These are phyloP conservation scores for Calocybe gangraenosa DNA, from an alignment of 768 basidiomycete species.

Conservation along the genomic window DNA sequence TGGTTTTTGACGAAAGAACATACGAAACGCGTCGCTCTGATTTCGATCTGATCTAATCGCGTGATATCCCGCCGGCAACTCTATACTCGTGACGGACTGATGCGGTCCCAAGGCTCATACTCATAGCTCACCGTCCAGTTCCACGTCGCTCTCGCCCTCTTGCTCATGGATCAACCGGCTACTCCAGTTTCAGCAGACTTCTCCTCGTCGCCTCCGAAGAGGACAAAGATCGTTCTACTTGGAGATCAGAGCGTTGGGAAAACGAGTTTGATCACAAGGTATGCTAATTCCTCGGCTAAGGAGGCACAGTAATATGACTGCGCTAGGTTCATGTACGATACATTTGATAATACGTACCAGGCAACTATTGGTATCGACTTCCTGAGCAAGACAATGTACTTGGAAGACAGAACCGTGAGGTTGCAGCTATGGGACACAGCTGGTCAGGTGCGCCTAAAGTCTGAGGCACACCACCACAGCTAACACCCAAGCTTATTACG, in stretches of 20 bases:
- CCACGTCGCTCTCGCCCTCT: conserved; percentile 1
- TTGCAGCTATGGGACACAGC: conserved; percentile 99
- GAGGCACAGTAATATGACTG: conserved; percentile 1
- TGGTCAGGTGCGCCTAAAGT: conserved; percentile 61
- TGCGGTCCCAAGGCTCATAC: too few relatives aligned
- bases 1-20: too few relatives aligned
- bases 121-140: too few relatives aligned
- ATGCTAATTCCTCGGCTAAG: conserved; percentile 20
- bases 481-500: conserved; percentile 2
- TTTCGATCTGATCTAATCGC: conserved; percentile 10
- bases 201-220: conserved; percentile 85
- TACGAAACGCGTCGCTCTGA: too few relatives aligned
- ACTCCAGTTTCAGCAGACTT: conserved; percentile 80
- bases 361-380: conserved; percentile 99
- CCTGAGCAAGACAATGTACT: conserved; percentile 99
- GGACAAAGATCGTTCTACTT: conserved; percentile 93
- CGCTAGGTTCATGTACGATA: conserved; percentile 97
- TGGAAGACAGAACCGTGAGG: conserved; percentile 96
- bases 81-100: background rate
- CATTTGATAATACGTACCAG: conserved; percentile 99
- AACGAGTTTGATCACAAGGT: conserved; percentile 97
- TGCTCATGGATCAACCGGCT: conserved; percentile 49
- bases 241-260: conserved; percentile 99
- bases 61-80: conserved; percentile 12
- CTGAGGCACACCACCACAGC: background rate